phyloP scores from a whole-genome alignment of 805 yeast species.

The Candida takata region DNA sequence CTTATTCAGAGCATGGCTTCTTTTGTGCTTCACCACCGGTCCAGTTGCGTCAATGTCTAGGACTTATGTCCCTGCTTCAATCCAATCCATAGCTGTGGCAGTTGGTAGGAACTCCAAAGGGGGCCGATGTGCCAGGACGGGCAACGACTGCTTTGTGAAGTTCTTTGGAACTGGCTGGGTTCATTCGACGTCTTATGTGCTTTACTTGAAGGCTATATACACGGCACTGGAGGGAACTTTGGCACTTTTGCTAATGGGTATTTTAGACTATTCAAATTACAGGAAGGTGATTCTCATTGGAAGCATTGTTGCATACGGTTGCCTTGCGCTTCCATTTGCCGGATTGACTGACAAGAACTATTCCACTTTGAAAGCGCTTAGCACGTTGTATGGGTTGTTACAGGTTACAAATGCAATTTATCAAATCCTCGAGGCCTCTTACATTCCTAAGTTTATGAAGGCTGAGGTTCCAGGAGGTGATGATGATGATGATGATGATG shows the following conservation, averaged over 20 bases:
- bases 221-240: conserved; percentile 34
- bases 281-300: conserved; percentile 29
- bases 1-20: conserved; percentile 27
- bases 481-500: conserved; percentile 17
- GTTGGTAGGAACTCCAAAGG: conserved; percentile 27
- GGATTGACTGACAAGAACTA: conserved; percentile 22
- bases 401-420: conserved; percentile 26
- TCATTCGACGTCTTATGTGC: conserved; percentile 30
- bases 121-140: conserved; percentile 21
- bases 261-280: conserved; percentile 34
- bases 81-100: conserved; percentile 30
- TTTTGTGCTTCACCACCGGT: conserved; percentile 34
- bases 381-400: conserved; percentile 28
- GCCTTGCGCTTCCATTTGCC: conserved; percentile 31
- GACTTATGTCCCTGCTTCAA: conserved; percentile 34
- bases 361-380: conserved; percentile 20
- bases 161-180: conserved; percentile 30
- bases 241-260: conserved; percentile 31
- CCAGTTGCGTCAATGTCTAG: conserved; percentile 36
- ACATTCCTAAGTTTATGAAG: conserved; percentile 35
- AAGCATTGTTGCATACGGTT: conserved; percentile 28
- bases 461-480: conserved; percentile 15
- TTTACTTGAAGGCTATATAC: conserved; percentile 31
- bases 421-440: conserved; percentile 34
- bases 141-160: conserved; percentile 32